Base-by-base conservation (phyloP, 1,139 yeast genomes). In the Pichia sp. region DNA sequence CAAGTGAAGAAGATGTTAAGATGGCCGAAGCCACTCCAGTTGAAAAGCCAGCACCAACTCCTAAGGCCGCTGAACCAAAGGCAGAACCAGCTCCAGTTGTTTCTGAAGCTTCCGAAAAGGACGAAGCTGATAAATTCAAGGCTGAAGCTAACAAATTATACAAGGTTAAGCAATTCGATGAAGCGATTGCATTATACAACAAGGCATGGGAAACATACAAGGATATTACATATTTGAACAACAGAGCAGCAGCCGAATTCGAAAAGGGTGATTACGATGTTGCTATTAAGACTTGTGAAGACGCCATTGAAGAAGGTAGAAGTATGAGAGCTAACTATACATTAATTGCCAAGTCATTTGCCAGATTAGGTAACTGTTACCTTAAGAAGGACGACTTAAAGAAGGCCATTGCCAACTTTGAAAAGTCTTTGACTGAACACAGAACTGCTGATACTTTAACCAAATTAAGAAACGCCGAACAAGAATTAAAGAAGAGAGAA, bases 171-270 rank as follows among this genome's bases (percentile, higher is more conserved):
- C 76, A 91, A 63, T 94, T 94, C 58, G 97, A 89, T 63, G 96
- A 85, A 61, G 99, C 99, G 37, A 91, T 94, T 64, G 86, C 73
- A 48, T 75, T 81, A 54, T 94, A 94, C 71, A 75, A 86, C 62
- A 77, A 82, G 62, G 99, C 99, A 2, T 94, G 93, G 88, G 85
- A 83, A 39, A 67, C 83, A 30, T 71, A 75, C 70, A 77, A 83
- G 63, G 99, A 94, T 63, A 88, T 93, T 61, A 93, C 99, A 1
- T 94, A 86, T 67, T 76, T 94, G 65, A 94, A 93, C 73, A 94
- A 94, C 75, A 82, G 95, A 63, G 94, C 99, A 33, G 99, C 99
- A 47, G 99, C 99, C 27, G 96, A 93, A 68, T 93, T 71, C 61
- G 99, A 94, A 70, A 90, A 91, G 68, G 96, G 95, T 51, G 97